Base-by-base conservation (phyloP, 2,329 filamentous ascomycete genomes). In the Fusarium domesticum region DNA sequence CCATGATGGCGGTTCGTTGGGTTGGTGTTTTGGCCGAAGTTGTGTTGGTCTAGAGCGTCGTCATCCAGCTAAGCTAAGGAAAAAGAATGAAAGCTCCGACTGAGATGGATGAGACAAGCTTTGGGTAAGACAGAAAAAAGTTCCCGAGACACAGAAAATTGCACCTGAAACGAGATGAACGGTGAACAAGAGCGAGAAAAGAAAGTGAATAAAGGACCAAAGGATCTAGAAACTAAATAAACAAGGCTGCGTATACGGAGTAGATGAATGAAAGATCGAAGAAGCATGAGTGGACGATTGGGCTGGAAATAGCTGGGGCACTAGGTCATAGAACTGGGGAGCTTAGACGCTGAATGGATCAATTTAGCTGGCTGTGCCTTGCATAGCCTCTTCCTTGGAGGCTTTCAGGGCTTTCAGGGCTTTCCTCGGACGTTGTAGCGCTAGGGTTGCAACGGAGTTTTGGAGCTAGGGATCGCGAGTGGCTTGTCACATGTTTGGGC, bases 1-100 rank as follows among this genome's bases (percentile, higher is more conserved):
- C 37, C 47, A 53, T 57, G 37, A 40, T 41, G 39, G 43, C 34
- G 28, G 15, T 12, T 25, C 20, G 28, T 6, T 18, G 47, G 39
- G 30, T 32, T 14, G 19, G 18, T 25, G 30, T 35, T 28, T 10
- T 28, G 14, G 8, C 23, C 23, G 8, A 28, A 28, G 3, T 12
- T 28, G 23, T 28, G 23, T 11, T 10, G 7, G 23, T 10, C 14
- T 28, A 28, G 23, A 28, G 23, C 23, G 23, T 28, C 23, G 23
- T 28, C 23, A 28, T 28, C 23, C 23, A 8, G 41, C 43, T 42
- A 45, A n/a, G n/a, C n/a, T n/a, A n/a, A n/a, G n/a, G n/a, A n/a
- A 39, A 38, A 47, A 41, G 32, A 44, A 42, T 19, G 18, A 32
- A 41, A 35, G 11, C 28, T 19, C 19, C 43, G n/a, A 19, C 14